Evolutionary conservation across 1,284 basidiomycete genomes (phyloP), one percentile per base, ranked within the genome.

Genomic region (Fomitiporia mediterranea): DNA sequence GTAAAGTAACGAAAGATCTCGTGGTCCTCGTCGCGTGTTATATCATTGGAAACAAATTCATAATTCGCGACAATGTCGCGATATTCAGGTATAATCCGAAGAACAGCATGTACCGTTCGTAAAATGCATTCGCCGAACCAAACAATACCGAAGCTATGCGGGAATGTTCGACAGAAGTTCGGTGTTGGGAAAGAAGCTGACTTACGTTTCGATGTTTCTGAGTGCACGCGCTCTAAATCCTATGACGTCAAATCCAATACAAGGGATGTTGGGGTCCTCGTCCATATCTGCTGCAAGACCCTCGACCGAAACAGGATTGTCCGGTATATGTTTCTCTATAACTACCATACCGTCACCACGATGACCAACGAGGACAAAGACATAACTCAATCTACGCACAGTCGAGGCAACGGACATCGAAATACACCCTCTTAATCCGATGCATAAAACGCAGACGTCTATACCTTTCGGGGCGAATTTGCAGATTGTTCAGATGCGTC

Each of bases 111-210:
- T 2, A 74, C 72, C 8, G 80, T 84, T 64, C 76, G 72, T 19
- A 88, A 66, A 3, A 83, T 81, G 44, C 80, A 70, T 54, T 72
- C 72, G 39, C 76, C 73, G 27, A 86, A 61, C 76, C 77, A 80
- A 25, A 63, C 13, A n/a, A 51, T 25, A n/a, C 9, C 55, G 40
- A 2, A 60, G 37, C 23, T 55, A 56, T 40, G 11, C 0, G 15
- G 37, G n/a, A 27, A 11, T 27, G 2, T 17, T 47, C 60, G 42
- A 64, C 64, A 6, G 75, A 61, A 28, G 75, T 78, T 15, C 13
- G 39, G 5, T 42, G 6, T 8, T 37, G 32, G 21, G 11, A 4
- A n/a, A 32, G 30, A 53, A 23, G n/a, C 8, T 44, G 27, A 42
- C 60, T 37, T 51, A 51, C 44, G 55, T 47, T 25, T 57, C 59